Conservation (phyloP, 2,329 filamentous ascomycete species). For the Monosporascus sp. region DNA sequence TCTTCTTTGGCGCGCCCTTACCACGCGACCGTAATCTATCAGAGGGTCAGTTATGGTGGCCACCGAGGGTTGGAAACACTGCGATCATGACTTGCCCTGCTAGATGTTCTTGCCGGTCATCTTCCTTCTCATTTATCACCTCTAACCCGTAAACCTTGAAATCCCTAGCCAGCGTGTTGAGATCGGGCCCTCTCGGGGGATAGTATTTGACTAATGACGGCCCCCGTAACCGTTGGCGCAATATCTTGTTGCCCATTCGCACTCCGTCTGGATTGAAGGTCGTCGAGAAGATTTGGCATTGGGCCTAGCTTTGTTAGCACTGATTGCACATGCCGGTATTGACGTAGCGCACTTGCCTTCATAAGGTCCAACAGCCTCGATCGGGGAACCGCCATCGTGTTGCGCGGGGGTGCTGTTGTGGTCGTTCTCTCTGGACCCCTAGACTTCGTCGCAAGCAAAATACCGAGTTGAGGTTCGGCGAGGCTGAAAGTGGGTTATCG, state of each 20-base stretch:
- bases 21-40: conserved; percentile 68
- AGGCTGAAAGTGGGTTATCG: background rate
- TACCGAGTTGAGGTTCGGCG: background rate
- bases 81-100: conserved; percentile 45
- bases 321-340: conserved; percentile 4
- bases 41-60: conserved; percentile 23
- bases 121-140: conserved; percentile 69
- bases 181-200: conserved; percentile 57
- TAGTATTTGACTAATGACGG: conserved; percentile 83
- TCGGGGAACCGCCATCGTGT: conserved; percentile 58
- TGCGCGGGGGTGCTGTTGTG: conserved; percentile 17
- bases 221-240: conserved; percentile 84
- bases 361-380: conserved; percentile 65
- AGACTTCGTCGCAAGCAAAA: background rate
- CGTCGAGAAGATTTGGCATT: conserved; percentile 87
- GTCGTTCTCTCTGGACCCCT: background rate
- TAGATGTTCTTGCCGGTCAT: conserved; percentile 73
- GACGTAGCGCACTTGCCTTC: conserved; percentile 53
- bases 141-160: conserved; percentile 64
- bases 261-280: conserved; percentile 81
- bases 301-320: conserved; percentile 50
- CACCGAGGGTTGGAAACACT: conserved; percentile 9
- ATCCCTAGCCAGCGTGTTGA: conserved; percentile 68
- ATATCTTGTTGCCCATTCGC: conserved; percentile 84
- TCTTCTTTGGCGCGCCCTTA: conserved; percentile 87